A percentile compares a stretch with the other conserved stretches of the same genome.
Conservation (phyloP, 768 basidiomycete species). For the Floccularia luteovirens region DNA sequence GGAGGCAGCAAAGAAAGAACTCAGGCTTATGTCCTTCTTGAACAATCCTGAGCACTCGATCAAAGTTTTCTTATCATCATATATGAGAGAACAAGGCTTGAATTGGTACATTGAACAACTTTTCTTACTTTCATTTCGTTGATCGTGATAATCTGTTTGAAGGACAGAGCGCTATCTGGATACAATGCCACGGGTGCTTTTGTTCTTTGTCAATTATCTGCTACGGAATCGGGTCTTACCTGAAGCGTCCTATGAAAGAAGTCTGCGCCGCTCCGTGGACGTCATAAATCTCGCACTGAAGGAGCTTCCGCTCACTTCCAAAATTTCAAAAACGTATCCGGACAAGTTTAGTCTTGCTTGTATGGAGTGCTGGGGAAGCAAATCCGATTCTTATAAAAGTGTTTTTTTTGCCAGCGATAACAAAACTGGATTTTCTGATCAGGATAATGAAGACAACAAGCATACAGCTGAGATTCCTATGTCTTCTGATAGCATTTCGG, state of each 20-base stretch:
- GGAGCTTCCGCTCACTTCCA: constrained; percentile 45
- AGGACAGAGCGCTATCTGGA: constrained; percentile 36
- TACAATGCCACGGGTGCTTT: constrained; percentile 32
- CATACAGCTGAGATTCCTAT: neutral
- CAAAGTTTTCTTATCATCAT: constrained; percentile 64
- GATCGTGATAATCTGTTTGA: constrained; percentile 1
- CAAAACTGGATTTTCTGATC: constrained; percentile 6
- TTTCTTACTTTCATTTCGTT: constrained; percentile 1
- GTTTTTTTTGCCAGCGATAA: constrained; percentile 7
- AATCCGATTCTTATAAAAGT: constrained; percentile 30
- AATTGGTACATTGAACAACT: constrained; percentile 53
- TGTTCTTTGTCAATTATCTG: constrained; percentile 38
- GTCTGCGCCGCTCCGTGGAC: constrained; percentile 36
- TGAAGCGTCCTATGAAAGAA: constrained; percentile 27
- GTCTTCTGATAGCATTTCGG: neutral
- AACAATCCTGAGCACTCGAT: constrained; percentile 50
- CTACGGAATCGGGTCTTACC: constrained; percentile 33
- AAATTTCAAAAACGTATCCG: constrained; percentile 37
- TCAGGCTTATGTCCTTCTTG: constrained; percentile 47
- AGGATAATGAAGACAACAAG: neutral
- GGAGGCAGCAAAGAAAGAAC: constrained; percentile 26
- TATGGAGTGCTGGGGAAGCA: constrained; percentile 38
- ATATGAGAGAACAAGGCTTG: constrained; percentile 60
- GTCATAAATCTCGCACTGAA: constrained; percentile 30
- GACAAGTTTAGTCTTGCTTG: constrained; percentile 45